phyloP scores from a whole-genome alignment of 345 rosid genomes.

The Aquilaria sinensis region DNA sequence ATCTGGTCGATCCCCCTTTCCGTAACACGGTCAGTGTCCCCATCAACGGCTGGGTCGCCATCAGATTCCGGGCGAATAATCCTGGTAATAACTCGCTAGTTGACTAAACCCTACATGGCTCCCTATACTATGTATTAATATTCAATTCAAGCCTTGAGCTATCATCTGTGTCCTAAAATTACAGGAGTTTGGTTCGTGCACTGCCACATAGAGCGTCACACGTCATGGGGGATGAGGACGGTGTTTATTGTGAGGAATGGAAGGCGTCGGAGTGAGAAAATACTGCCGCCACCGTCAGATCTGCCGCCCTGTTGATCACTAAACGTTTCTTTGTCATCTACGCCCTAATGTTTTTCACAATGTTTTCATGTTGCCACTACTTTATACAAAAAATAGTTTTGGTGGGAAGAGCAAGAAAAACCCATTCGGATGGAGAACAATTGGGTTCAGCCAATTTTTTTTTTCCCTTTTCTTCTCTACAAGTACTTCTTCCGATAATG shows the following conservation, averaged over 20 bases:
- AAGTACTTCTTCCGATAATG: no score
- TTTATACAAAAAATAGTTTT: no score
- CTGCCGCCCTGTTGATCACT: conserved; percentile 24
- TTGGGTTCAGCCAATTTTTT: no score
- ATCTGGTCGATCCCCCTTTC: conserved; percentile 25
- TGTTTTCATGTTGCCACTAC: no score
- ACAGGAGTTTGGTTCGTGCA: conserved; percentile 30
- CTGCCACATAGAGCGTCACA: conserved; percentile 35
- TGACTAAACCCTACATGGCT: not conserved
- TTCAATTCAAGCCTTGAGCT: not conserved
- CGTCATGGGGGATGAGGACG: conserved; percentile 37
- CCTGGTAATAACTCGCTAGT: conserved; percentile 13
- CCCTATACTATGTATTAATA: not conserved
- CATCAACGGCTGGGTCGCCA: conserved; percentile 22
- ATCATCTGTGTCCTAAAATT: not conserved
- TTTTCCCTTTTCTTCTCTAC: no score
- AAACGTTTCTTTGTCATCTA: no score
- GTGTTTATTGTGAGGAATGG: conserved; percentile 33
- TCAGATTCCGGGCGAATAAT: conserved; percentile 25
- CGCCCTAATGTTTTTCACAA: no score
- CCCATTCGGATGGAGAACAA: no score
- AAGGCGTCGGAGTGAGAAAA: not conserved
- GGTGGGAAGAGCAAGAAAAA: no score
- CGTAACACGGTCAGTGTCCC: conserved; percentile 23
- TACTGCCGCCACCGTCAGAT: conserved; percentile 22